Evolutionary conservation across 371 early-diverging fungal species (phyloP).

Genomic region (Mortierella sp.): DNA sequence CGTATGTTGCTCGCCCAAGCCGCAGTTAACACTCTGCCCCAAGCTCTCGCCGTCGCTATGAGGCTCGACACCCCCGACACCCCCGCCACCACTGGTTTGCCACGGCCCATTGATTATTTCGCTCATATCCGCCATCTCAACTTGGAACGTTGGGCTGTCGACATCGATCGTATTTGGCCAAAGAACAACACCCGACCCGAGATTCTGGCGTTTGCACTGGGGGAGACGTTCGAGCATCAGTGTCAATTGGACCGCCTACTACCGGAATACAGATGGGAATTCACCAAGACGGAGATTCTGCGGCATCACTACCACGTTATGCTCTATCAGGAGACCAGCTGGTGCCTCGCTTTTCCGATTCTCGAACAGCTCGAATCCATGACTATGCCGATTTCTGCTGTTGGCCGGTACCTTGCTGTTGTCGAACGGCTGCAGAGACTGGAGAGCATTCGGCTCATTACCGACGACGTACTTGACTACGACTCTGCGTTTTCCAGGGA

Average conservation of each 20-base stretch:
- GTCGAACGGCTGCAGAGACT: slow-evolving; percentile 23
- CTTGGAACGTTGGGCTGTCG: neutral
- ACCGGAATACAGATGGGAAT: neutral
- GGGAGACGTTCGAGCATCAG: neutral
- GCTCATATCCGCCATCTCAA: neutral
- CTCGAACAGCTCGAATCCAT: neutral
- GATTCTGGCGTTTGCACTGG: neutral
- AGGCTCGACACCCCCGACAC: neutral
- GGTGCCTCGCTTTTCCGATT: neutral
- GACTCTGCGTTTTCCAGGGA: no score
- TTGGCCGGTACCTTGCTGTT: neutral
- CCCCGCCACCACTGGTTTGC: neutral
- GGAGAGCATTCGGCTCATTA: neutral
- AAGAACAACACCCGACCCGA: neutral
- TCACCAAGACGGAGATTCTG: accelerated
- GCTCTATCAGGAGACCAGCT: neutral
- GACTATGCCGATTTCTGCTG: neutral
- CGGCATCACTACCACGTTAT: neutral
- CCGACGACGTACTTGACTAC: no score
- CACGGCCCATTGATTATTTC: neutral
- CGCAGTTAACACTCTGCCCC: neutral
- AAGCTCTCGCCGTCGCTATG: no score
- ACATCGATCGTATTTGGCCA: neutral
- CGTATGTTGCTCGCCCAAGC: neutral
- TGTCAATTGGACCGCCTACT: neutral